Base-by-base conservation (phyloP, 345 rosid species). In the Melastoma malabathricum region DNA sequence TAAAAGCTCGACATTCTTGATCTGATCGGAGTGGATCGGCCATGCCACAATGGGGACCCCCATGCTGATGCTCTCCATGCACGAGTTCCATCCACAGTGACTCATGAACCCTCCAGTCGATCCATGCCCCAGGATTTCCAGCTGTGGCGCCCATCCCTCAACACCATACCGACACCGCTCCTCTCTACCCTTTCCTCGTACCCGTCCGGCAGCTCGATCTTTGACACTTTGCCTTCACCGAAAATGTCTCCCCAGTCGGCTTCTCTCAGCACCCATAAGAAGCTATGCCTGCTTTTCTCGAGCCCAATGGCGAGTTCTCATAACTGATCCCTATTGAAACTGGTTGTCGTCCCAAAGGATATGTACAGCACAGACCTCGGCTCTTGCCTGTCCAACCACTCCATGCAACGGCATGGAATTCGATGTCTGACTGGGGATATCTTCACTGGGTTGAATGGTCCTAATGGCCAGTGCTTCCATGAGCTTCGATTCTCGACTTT, bases 11-110 rank as follows among this genome's bases (percentile, higher is more conserved):
- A 68, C 23, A 48, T 81, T 81, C 49, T 76, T 59, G 1, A 80
- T 82, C 23, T 81, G 84, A 60, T 81, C 89, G 0, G 80, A 75
- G 46, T 78, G 84, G 80, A 75, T 72, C 0, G 84, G 84, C 82
- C 82, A 81, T 14, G 82, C 80, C 5, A 61, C 78, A 0, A 78
- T 64, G 0, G 84, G 88, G 3, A 78, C 80, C 22, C 84, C 84
- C 84, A 71, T 75, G 48, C 57, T 73, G 2, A 78, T 73, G 51
- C 84, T 81, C 57, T 81, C 84, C 80, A 81, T 65, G 63, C 84
- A 73, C n/a, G 88, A 81, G 47, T 81, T 81, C 88, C 88, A 81
- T 2, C 84, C 84, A 44, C 88, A 81, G 20, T 81, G 81, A 57
- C 78, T 75, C 56, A 73, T 56, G 47, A 81, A 81, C 10, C 84